phyloP scores from a whole-genome alignment of 768 basidiomycete genomes.

The Mrakia frigida region DNA sequence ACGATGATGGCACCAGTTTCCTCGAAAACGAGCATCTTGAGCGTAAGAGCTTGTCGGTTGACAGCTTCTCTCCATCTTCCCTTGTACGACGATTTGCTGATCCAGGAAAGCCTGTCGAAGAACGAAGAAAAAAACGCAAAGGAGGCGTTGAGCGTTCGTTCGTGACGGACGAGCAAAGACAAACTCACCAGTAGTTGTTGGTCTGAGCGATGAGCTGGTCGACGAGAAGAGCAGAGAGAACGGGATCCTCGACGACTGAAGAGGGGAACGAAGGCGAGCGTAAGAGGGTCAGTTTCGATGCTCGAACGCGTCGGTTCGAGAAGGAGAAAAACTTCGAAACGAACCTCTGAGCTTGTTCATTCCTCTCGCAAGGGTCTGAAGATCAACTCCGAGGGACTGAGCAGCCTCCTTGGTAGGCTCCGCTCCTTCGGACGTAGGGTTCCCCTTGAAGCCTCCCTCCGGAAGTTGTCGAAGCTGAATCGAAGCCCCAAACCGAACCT shows the following conservation, averaged over 20 bases:
- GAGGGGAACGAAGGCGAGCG: neutral
- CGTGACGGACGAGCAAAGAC: slow-evolving; percentile 49
- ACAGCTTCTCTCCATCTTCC: slow-evolving; percentile 96
- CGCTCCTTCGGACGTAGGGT: slow-evolving; percentile 42
- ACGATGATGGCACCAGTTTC: slow-evolving; percentile 68
- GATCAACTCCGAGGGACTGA: slow-evolving; percentile 49
- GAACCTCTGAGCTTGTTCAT: slow-evolving; percentile 49
- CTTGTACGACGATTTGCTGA: slow-evolving; percentile 77
- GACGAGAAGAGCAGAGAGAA: slow-evolving; percentile 12
- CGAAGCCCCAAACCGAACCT: neutral
- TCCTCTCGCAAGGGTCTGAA: slow-evolving; percentile 50
- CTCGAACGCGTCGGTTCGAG: neutral
- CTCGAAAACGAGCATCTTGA: slow-evolving; percentile 83
- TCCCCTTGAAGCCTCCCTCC: slow-evolving; percentile 11
- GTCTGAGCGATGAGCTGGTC: slow-evolving; percentile 19
- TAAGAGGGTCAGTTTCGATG: neutral
- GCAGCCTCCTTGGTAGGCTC: slow-evolving; percentile 47
- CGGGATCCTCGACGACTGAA: neutral
- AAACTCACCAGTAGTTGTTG: slow-evolving; percentile 19
- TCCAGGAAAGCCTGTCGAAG: slow-evolving; percentile 68
- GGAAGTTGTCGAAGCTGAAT: slow-evolving; percentile 23
- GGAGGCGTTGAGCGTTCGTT: slow-evolving; percentile 53
- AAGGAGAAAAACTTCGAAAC: neutral
- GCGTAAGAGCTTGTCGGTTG: slow-evolving; percentile 81
- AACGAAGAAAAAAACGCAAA: slow-evolving; percentile 59